These are phyloP conservation scores for Chaetomidium leptoderma DNA, from an alignment of 495 filamentous ascomycete genomes.

Conservation along the genomic window DNA sequence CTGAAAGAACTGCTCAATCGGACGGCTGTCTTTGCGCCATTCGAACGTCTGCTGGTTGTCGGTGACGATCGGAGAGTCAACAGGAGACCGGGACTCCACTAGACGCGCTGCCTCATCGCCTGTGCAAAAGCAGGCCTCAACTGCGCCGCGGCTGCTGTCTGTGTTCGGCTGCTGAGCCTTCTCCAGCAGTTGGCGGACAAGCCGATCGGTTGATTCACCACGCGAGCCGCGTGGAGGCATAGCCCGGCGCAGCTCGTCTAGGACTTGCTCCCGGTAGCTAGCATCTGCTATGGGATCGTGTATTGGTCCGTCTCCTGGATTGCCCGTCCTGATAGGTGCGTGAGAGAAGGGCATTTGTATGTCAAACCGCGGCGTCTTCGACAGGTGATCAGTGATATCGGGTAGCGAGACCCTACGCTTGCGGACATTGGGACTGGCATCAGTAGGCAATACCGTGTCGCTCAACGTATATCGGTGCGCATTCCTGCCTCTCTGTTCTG, in stretches of 20 bases:
- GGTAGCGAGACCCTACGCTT: conserved; percentile 1
- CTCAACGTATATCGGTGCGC: too few species aligned
- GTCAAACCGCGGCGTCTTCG: neutral
- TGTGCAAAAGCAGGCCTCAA: conserved; percentile 12
- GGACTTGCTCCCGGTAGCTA: neutral
- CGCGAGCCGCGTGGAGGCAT: neutral
- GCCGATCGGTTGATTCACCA: neutral
- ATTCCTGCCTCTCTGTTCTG: too few species aligned
- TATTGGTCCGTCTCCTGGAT: neutral
- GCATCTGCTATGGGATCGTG: neutral
- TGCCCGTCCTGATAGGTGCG: neutral
- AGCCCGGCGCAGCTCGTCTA: neutral
- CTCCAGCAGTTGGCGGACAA: neutral
- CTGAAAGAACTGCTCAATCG: conserved; percentile 19
- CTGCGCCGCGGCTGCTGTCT: neutral
- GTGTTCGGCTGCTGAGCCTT: conserved; percentile 1
- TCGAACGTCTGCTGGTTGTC: conserved; percentile 17
- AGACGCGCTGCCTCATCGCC: neutral
- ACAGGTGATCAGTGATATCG: neutral
- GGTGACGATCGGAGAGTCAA: conserved; percentile 12
- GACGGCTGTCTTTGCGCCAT: conserved; percentile 6
- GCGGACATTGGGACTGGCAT: neutral
- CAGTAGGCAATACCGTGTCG: neutral
- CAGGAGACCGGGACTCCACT: neutral
- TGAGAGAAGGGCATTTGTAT: neutral